Percentiles rank a stretch among this genome's conserved stretches.
Evolutionary conservation across 164 flowering plant species (phyloP).

Genomic region (Vitis rupestris): DNA sequence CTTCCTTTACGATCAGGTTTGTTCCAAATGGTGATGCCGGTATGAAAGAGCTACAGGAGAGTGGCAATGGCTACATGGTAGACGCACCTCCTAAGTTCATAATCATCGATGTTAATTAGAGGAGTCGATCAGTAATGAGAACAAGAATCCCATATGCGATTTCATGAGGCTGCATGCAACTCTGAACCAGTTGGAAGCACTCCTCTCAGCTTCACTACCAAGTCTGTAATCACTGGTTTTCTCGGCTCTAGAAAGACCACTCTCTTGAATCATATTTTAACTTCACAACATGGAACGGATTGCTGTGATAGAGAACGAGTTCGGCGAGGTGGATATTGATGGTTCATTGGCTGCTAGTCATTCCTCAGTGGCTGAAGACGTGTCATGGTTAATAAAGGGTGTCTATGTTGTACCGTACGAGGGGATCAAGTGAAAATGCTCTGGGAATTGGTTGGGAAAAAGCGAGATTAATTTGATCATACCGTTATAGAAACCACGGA

Average conservation of each 20-base stretch:
- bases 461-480: slow-evolving; percentile 84
- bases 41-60: too few relatives aligned
- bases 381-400: slow-evolving; percentile 96
- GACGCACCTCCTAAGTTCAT: too few relatives aligned
- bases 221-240: too few relatives aligned
- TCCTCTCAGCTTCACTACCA: too few relatives aligned
- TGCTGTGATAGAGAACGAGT: slow-evolving; percentile 99
- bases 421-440: slow-evolving; percentile 95
- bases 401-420: slow-evolving; percentile 91
- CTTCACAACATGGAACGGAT: slow-evolving; percentile 89
- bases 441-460: slow-evolving; percentile 66
- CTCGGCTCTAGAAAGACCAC: slow-evolving; percentile 59
- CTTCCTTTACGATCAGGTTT: too few relatives aligned
- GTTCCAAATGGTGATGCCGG: too few relatives aligned
- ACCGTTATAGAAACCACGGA: slow-evolving; percentile 95
- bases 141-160: too few relatives aligned
- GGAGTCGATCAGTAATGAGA: too few relatives aligned
- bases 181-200: too few relatives aligned
- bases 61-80: too few relatives aligned
- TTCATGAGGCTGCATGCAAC: too few relatives aligned
- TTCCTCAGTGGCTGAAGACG: slow-evolving; percentile 66
- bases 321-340: slow-evolving; percentile 98
- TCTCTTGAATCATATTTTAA: slow-evolving; percentile 84
- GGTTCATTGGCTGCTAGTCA: slow-evolving; percentile 93
- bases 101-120: too few relatives aligned